Percentiles rank a stretch among this genome's conserved stretches.
These are phyloP conservation scores for Pulveroboletus sp. DNA, from an alignment of 768 basidiomycete genomes.

Conservation along the genomic window DNA sequence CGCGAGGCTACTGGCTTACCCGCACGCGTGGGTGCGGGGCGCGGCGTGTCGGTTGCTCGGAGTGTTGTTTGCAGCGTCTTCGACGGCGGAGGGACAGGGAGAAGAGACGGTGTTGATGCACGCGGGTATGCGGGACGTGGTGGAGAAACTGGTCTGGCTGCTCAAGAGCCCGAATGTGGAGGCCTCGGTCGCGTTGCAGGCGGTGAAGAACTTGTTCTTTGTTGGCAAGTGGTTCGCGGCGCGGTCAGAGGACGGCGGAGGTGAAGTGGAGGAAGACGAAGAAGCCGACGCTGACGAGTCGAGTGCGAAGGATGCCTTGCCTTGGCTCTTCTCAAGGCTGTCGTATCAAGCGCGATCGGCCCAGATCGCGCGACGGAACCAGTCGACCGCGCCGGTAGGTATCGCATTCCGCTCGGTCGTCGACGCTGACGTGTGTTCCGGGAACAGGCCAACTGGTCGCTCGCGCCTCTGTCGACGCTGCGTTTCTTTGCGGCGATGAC, in stretches of 20 bases:
- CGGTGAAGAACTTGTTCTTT: slow-evolving; percentile 91
- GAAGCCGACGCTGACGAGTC: slow-evolving; percentile 27
- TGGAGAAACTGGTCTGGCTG: slow-evolving; percentile 69
- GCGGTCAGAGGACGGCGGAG: slow-evolving; percentile 29
- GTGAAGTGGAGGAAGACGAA: slow-evolving; percentile 24
- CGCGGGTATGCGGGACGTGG: slow-evolving; percentile 59
- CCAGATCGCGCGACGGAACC: slow-evolving; percentile 64
- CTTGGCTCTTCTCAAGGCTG: slow-evolving; percentile 93
- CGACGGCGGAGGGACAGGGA: slow-evolving; percentile 11
- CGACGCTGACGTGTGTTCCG: no score
- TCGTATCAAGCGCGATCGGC: slow-evolving; percentile 83
- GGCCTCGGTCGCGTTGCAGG: slow-evolving; percentile 67
- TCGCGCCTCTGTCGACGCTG: slow-evolving; percentile 74
- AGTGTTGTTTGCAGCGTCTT: slow-evolving; percentile 56
- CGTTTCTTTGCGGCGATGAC: slow-evolving; percentile 95
- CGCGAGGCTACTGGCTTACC: slow-evolving; percentile 69
- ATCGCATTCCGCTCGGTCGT: neutral
- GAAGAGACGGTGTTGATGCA: slow-evolving; percentile 46
- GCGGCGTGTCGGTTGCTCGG: slow-evolving; percentile 77
- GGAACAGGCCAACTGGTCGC: slow-evolving; percentile 71
- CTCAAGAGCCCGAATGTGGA: slow-evolving; percentile 80
- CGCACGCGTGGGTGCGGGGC: slow-evolving; percentile 92
- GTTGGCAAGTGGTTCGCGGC: slow-evolving; percentile 78
- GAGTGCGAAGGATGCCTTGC: slow-evolving; percentile 49
- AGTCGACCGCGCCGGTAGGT: slow-evolving; percentile 33